Evolutionary conservation across 2,329 filamentous ascomycete genomes (phyloP).

Genomic region (Epichloe aotearoae): DNA sequence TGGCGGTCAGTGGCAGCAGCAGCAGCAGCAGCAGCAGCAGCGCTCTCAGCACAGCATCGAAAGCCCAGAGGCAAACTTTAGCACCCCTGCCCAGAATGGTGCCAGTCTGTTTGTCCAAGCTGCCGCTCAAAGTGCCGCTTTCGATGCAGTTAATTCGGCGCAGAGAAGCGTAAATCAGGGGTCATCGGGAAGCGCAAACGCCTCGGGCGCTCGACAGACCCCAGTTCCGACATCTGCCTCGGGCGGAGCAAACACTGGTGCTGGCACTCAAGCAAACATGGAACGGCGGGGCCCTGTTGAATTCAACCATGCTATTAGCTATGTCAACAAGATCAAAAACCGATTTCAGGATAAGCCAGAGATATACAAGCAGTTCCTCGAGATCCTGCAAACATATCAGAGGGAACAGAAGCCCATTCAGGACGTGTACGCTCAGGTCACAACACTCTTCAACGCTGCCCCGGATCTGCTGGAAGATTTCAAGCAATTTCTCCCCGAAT

Average conservation of each 20-base stretch:
- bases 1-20: constrained; percentile 37
- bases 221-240: constrained; percentile 44
- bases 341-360: constrained; percentile 93
- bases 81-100: constrained; percentile 39
- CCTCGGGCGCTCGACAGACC: constrained; percentile 40
- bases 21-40: constrained; percentile 39
- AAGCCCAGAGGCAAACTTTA: constrained; percentile 50
- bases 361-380: constrained; percentile 98
- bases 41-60: constrained; percentile 44
- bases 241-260: constrained; percentile 47
- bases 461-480: constrained; percentile 95
- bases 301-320: constrained; percentile 98
- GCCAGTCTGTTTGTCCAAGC: constrained; percentile 33
- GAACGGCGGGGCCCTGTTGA: constrained; percentile 92
- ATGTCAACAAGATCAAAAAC: constrained; percentile 99
- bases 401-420: constrained; percentile 96
- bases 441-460: constrained; percentile 80
- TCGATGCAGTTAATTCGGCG: constrained; percentile 18
- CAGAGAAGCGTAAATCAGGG: constrained; percentile 20
- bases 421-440: constrained; percentile 95
- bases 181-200: constrained; percentile 28
- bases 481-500: constrained; percentile 95
- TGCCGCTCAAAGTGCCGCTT: constrained; percentile 23
- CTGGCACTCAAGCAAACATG: constrained; percentile 45
- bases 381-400: constrained; percentile 96